These are phyloP conservation scores for Tricholoma matsutake DNA, from an alignment of 768 basidiomycete species.

Conservation along the genomic window DNA sequence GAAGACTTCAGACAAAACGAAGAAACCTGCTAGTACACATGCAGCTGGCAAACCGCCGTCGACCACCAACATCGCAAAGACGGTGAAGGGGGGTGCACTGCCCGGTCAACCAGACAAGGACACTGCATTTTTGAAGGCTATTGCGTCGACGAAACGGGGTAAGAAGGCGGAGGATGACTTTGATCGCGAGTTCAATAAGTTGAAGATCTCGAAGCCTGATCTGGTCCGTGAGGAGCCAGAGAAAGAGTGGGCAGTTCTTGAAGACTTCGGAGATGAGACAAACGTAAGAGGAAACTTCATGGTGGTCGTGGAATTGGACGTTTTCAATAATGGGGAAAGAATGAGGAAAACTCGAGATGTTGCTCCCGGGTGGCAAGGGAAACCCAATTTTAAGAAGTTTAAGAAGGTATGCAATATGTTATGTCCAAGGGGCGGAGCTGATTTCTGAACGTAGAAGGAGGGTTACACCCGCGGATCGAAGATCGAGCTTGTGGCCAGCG, in stretches of 20 bases:
- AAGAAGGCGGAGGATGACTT: conserved; percentile 68
- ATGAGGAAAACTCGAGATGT: conserved; percentile 18
- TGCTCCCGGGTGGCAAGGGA: conserved; percentile 43
- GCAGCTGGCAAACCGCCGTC: conserved; percentile 26
- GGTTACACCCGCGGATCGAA: conserved; percentile 25
- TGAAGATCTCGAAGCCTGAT: conserved; percentile 68
- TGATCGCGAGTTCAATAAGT: conserved; percentile 77
- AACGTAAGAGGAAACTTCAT: conserved; percentile 75
- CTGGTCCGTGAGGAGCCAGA: conserved; percentile 44
- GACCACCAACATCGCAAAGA: conserved; percentile 14
- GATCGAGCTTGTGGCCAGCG: conserved; percentile 50
- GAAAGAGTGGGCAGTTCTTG: conserved; percentile 56
- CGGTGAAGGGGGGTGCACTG: conserved; percentile 29
- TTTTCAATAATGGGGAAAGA: conserved; percentile 35
- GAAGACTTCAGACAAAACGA: conserved; percentile 6
- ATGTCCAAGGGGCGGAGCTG: neutral
- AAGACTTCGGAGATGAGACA: conserved; percentile 61
- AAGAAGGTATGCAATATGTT: conserved; percentile 48
- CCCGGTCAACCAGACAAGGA: conserved; percentile 64
- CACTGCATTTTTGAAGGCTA: conserved; percentile 62
- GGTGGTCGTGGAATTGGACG: conserved; percentile 68
- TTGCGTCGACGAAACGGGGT: conserved; percentile 69
- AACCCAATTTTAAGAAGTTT: conserved; percentile 76
- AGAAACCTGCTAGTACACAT: conserved; percentile 5
- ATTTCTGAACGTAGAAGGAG: conserved; percentile 24